Conservation (phyloP, 345 rosid species). For the Cardamine chenopodiifolia region DNA sequence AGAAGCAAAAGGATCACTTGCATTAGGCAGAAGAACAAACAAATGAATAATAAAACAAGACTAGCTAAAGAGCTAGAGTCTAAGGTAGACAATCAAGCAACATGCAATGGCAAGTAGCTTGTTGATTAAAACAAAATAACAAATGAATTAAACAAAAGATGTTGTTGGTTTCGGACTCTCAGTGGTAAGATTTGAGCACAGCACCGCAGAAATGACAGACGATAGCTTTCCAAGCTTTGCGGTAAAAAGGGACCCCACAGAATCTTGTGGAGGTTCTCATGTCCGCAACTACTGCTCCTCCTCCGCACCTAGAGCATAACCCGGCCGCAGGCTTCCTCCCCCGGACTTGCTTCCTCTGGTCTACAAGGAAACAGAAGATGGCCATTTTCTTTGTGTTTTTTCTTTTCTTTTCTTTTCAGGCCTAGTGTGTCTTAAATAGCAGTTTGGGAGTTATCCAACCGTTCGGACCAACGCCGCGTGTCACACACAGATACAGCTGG, state of each 20-base stretch:
- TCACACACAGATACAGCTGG: slow-evolving; percentile 30
- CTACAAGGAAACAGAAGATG: slow-evolving; percentile 80
- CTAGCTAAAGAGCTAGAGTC: background rate
- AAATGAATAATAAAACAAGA: slow-evolving; percentile 8
- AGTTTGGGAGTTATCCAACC: slow-evolving; percentile 17
- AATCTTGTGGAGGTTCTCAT: slow-evolving; percentile 85
- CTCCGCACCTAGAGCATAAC: slow-evolving; percentile 84
- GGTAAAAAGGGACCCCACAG: slow-evolving; percentile 78
- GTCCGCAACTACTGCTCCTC: slow-evolving; percentile 95
- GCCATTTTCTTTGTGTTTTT: slow-evolving; percentile 53
- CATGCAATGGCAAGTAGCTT: slow-evolving; percentile 37
- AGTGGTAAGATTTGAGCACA: slow-evolving; percentile 74
- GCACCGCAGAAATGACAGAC: slow-evolving; percentile 88
- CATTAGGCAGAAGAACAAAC: slow-evolving; percentile 9
- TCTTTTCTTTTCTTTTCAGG: background rate
- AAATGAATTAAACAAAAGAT: slow-evolving; percentile 12
- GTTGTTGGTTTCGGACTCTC: slow-evolving; percentile 24
- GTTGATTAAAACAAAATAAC: background rate
- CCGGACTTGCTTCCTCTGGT: slow-evolving; percentile 72
- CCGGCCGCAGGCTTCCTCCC: slow-evolving; percentile 93
- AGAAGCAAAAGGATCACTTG: slow-evolving; percentile 11
- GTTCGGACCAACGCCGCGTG: slow-evolving; percentile 30
- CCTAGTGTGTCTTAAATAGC: slow-evolving; percentile 29
- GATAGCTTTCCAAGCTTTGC: slow-evolving; percentile 87
- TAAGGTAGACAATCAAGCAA: slow-evolving; percentile 27